Conservation (phyloP, 441 rosid genomes). For the Sinapis alba region DNA sequence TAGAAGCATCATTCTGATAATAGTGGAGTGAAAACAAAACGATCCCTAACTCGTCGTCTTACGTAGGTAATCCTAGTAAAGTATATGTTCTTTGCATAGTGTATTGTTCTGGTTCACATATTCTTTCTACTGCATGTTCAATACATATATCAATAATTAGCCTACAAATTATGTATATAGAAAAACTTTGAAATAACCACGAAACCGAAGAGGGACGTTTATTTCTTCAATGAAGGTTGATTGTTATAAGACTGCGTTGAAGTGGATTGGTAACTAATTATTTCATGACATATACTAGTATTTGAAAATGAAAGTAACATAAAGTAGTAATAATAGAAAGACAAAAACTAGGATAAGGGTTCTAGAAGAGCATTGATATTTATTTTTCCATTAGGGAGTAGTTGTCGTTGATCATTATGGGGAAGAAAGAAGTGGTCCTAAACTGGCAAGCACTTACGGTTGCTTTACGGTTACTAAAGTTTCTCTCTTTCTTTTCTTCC, state of each 20-base stretch:
- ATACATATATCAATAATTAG: not conserved
- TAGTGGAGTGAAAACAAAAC: not conserved
- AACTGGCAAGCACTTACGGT: conserved; percentile 36
- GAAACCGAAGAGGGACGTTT: not conserved
- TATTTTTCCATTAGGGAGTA: conserved; percentile 3
- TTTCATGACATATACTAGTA: not conserved
- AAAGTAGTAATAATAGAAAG: not conserved
- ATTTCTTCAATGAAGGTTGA: conserved; percentile 19
- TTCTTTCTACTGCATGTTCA: not conserved
- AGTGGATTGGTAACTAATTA: conserved; percentile 22
- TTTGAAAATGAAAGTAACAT: not conserved
- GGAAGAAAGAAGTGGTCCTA: conserved; percentile 26
- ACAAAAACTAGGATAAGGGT: conserved; percentile 29
- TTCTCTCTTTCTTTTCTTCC: conserved; percentile 24
- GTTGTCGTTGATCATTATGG: conserved; percentile 24
- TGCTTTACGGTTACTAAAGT: conserved; percentile 13
- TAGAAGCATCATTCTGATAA: not conserved
- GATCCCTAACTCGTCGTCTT: not conserved
- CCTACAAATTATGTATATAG: not conserved
- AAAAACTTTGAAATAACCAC: conserved; percentile 1
- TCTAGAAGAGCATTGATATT: conserved; percentile 29
- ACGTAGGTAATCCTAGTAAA: not conserved
- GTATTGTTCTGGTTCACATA: not conserved
- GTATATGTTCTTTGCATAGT: not conserved
- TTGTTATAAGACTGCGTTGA: conserved; percentile 16